Conservation (phyloP, 202 grass and related monocot genomes). For the Panicum hallii region DNA sequence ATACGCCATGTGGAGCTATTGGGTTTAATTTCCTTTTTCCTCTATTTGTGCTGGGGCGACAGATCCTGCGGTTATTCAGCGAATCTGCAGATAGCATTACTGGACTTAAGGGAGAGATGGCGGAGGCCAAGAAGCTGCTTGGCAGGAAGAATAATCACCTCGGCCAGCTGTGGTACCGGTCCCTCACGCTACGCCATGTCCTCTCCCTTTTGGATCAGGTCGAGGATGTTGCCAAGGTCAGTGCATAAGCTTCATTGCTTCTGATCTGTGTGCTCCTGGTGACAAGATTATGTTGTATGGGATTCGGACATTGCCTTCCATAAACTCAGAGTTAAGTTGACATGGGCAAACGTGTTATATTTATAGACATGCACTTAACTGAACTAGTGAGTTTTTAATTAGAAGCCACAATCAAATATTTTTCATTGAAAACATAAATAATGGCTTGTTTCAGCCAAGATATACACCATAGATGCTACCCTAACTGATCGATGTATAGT, state of each 20-base stretch:
- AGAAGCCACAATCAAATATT: background rate
- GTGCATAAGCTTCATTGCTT: constrained; percentile 26
- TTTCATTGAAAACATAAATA: background rate
- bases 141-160: constrained; percentile 86
- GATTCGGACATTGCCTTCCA: constrained; percentile 4
- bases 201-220: constrained; percentile 88
- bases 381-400: background rate
- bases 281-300: constrained; percentile 19
- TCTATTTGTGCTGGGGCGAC: constrained; percentile 17
- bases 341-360: background rate
- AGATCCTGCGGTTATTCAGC: constrained; percentile 97
- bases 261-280: background rate
- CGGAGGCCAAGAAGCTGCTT: constrained; percentile 81
- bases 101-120: constrained; percentile 88
- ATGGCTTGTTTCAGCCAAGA: background rate
- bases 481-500: background rate
- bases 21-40: constrained; percentile 26
- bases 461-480: background rate
- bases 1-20: constrained; percentile 1
- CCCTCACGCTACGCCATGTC: constrained; percentile 84
- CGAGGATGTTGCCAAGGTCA: constrained; percentile 92
- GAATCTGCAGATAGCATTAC: constrained; percentile 91
- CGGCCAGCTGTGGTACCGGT: constrained; percentile 91
- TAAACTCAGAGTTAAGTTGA: constrained; percentile 23
- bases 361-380: background rate